A percentile compares a stretch with the other conserved stretches of the same genome.
These are phyloP conservation scores for Beauveria rudraprayagi DNA, from an alignment of 2,329 filamentous ascomycete species.

Conservation along the genomic window DNA sequence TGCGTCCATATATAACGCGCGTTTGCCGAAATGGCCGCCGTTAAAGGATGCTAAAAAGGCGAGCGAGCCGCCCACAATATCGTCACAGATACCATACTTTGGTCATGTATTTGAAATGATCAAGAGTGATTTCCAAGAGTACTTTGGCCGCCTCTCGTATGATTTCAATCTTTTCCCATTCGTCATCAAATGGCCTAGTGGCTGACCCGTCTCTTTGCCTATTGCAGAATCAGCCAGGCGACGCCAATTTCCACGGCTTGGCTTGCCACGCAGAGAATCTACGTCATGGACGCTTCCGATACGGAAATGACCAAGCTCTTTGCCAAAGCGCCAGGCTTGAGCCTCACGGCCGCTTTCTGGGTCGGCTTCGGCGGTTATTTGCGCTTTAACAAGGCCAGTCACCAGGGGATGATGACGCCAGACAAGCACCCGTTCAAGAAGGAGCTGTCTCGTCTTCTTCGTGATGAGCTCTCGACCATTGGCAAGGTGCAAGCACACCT, in stretches of 20 bases:
- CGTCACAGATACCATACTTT: background rate
- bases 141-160: conserved; percentile 8
- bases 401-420: conserved; percentile 7
- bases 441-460: conserved; percentile 7
- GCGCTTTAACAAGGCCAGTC: conserved; percentile 8
- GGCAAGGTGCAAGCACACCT: background rate
- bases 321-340: conserved; percentile 2
- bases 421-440: conserved; percentile 9
- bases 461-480: conserved; percentile 3
- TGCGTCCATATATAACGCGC: background rate
- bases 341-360: conserved; percentile 6
- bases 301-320: conserved; percentile 10
- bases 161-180: background rate
- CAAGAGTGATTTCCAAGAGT: conserved; percentile 6
- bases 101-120: conserved; percentile 3
- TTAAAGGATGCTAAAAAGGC: background rate
- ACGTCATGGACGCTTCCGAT: conserved; percentile 4
- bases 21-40: background rate
- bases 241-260: background rate
- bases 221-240: background rate
- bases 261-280: conserved; percentile 3
- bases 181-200: background rate
- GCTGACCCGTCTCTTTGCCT: background rate
- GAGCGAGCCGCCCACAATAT: conserved; percentile 3
- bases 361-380: conserved; percentile 6